Evolutionary conservation across 2,329 filamentous ascomycete species (phyloP), one percentile per base, ranked within the genome.

Genomic region (Talaromyces sp.): DNA sequence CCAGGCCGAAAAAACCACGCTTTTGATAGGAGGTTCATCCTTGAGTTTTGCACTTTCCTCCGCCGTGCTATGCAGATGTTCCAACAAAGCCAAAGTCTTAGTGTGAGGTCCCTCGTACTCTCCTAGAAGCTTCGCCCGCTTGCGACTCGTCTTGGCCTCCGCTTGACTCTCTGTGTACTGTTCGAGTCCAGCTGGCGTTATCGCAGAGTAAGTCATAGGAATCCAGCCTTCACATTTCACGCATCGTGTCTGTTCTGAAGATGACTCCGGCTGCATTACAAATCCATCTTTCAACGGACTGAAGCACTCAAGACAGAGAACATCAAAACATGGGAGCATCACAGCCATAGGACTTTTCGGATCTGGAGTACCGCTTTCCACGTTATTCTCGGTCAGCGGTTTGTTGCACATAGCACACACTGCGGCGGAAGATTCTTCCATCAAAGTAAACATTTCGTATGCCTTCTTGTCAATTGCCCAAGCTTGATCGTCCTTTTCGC

Each of bases 1-100:
- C 92, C 94, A 97, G n/a, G 87, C 87, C 0, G 91, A 96, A 74
- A 97, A 97, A 6, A 99, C 86, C 13, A 99, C 91, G 25, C 90
- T 94, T 72, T 96, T 97, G 74, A 90, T 88, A 0, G 92, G 92
- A 10, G 82, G 75, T 0, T 85, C 83, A 9, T 50, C 39, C 5
- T 83, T 60, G 10, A 73, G 64, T 13, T 68, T 60, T 46, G 70
- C 67, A 37, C 81, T 80, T 68, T 87, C 83, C 0, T 78, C 78
- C 58, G 85, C 84, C 53, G 85, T 84, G 53, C 80, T 78, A 1
- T 88, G 73, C 7, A 99, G 81, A 62, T 90, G 86, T n/a, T 86
- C 78, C 0, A 99, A 69, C 2, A 99, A 78, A 1, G 89, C 91
- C 58, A 83, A 85, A 0, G 94, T 96, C 77, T 99, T 99, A 5